Base-by-base conservation (phyloP, 1,284 basidiomycete species). In the Agroathelia rolfsii region DNA sequence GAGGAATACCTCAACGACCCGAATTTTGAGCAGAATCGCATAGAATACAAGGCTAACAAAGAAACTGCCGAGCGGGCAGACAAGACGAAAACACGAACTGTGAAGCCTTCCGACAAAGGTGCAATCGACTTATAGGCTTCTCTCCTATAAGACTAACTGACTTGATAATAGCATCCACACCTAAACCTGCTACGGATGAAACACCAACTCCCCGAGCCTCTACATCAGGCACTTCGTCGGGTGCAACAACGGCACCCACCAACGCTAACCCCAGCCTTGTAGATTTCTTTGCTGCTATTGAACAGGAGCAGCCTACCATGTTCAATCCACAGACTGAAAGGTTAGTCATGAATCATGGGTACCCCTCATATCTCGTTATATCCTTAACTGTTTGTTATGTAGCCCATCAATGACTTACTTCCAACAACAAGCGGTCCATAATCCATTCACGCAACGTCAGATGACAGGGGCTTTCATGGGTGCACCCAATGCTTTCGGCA, bases 1-100 rank as follows among this genome's bases (percentile, higher is more conserved):
- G 86, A 98, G 52, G 95, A 98, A 53, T 99, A 98, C 51, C 66
- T 97, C 25, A 79, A 88, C 39, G 92, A 96, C 56, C 86, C 92
- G 11, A 90, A 92, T 54, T 98, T 97, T 53, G 94, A 97, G 56
- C 75, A 89, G 54, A 96, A 95, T 52, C 66, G 94, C 35, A 62
- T 84, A 12, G 93, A 97, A 50, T 96, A 98, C 61, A 89, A 76
- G 58, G 69, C 79, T 24, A 90, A 79, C 53, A 89, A 88, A 55
- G 72, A 72, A n/a, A 66, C 77, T 5, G 73, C 76, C 0, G 85
- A 90, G 40, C 69, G 66, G 16, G 63, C 56, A 41, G 49, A 48
- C 35, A 46, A 47, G 37, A 14, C 41, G 37, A 26, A 47, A 54
- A n/a, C n/a, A n/a, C n/a, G 19, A 48, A 46, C 36, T 38, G 55